A percentile compares a stretch with the other conserved stretches of the same genome.
These are phyloP conservation scores for Yamadazyma akitaensis DNA, from an alignment of 805 yeast genomes.

Conservation along the genomic window DNA sequence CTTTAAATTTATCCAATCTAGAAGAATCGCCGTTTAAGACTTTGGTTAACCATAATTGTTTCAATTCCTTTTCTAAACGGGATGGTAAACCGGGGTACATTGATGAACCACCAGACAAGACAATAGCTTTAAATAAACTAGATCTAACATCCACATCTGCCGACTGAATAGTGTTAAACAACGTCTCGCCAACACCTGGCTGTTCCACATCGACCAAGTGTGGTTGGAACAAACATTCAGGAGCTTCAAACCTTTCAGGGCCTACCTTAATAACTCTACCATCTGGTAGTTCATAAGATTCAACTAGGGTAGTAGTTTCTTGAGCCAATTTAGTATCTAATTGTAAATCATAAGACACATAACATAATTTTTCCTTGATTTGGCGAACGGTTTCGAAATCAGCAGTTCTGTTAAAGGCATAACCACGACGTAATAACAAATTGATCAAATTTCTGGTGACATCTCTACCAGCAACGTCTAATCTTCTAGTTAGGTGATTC, in stretches of 20 bases:
- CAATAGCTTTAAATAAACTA: conserved; percentile 85
- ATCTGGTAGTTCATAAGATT: conserved; percentile 90
- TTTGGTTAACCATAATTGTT: conserved; percentile 90
- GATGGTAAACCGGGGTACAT: conserved; percentile 99
- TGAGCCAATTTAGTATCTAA: conserved; percentile 82
- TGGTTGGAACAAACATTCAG: conserved; percentile 97
- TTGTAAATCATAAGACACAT: conserved; percentile 90
- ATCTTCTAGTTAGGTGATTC: conserved; percentile 85
- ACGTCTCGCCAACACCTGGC: conserved; percentile 91
- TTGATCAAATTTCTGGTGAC: conserved; percentile 95
- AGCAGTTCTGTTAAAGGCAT: conserved; percentile 97
- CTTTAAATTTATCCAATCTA: conserved; percentile 87
- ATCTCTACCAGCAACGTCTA: conserved; percentile 97
- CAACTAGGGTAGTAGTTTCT: conserved; percentile 94
- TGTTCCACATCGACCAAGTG: conserved; percentile 92
- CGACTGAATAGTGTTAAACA: conserved; percentile 88
- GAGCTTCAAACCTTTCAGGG: conserved; percentile 93
- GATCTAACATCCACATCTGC: conserved; percentile 94
- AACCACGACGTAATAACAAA: conserved; percentile 88
- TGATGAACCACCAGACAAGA: conserved; percentile 94
- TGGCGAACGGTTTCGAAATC: conserved; percentile 98
- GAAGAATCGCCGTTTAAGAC: conserved; percentile 85
- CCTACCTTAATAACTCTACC: conserved; percentile 94
- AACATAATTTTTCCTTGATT: conserved; percentile 93
- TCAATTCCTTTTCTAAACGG: conserved; percentile 90